Conservation (phyloP, 139 green algal genomes). For the Picochlorum costavermella region DNA sequence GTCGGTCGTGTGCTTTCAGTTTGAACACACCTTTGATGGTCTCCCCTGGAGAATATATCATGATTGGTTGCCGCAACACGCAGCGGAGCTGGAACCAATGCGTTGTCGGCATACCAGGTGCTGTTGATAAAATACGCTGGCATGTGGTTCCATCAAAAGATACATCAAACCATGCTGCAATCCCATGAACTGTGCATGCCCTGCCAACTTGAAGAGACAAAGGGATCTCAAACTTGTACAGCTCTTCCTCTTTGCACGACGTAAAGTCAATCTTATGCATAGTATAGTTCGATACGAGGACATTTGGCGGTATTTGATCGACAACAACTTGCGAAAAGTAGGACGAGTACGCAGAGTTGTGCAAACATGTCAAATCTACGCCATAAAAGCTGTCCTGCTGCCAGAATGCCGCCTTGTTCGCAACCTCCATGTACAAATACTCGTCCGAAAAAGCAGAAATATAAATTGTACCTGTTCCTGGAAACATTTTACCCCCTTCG, state of each 20-base stretch:
- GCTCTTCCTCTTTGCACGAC: conserved; percentile 51
- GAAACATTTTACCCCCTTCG: conserved; percentile 88
- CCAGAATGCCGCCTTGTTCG: conserved; percentile 70
- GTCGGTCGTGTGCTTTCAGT: conserved; percentile 57
- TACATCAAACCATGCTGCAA: conserved; percentile 95
- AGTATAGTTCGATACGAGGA: conserved; percentile 51
- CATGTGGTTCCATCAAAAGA: conserved; percentile 64
- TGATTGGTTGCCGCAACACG: conserved; percentile 57
- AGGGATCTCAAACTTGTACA: conserved; percentile 75
- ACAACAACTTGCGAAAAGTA: conserved; percentile 81
- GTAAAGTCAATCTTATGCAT: conserved; percentile 71
- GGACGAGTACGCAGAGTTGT: conserved; percentile 38
- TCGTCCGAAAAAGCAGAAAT: conserved; percentile 76
- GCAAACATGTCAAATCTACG: conserved; percentile 71
- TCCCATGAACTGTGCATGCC: conserved; percentile 63
- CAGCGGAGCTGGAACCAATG: conserved; percentile 93
- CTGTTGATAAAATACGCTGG: conserved; percentile 79
- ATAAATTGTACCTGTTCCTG: conserved; percentile 73
- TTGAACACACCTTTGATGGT: conserved; percentile 47
- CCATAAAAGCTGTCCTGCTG: conserved; percentile 74
- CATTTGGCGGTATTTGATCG: conserved; percentile 75
- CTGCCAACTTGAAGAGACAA: conserved; percentile 35
- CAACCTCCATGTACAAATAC: conserved; percentile 66
- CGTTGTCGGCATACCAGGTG: conserved; percentile 80
- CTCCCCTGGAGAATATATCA: conserved; percentile 24